Conservation (phyloP, 2,329 filamentous ascomycete species). For the Cephalotrichum gorgonifer region DNA sequence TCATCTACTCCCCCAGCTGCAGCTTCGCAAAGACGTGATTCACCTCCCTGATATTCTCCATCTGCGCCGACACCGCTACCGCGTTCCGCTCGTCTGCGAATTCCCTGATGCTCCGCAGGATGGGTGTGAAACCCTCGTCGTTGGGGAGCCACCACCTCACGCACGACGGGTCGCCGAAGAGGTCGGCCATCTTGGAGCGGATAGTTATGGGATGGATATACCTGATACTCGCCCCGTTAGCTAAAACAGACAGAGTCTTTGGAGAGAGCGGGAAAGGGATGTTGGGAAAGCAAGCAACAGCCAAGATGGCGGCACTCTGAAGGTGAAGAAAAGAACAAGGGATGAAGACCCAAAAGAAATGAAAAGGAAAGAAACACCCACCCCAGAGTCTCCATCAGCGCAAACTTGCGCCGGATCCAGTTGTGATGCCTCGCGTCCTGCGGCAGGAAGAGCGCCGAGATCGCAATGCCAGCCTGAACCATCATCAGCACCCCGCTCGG, state of each 20-base stretch:
- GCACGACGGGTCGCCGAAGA: constrained; percentile 63
- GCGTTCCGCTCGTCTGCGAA: constrained; percentile 72
- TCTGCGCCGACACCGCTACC: constrained; percentile 43
- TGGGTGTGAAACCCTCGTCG: constrained; percentile 61
- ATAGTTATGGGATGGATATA: constrained; percentile 74
- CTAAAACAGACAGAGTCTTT: too few relatives aligned
- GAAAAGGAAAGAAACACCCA: constrained; percentile 31
- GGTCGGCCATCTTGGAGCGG: constrained; percentile 62
- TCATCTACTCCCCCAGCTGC: constrained; percentile 13
- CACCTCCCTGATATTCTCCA: constrained; percentile 63
- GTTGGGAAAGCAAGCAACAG: too few relatives aligned
- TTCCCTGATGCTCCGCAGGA: constrained; percentile 66
- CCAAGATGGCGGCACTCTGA: too few relatives aligned
- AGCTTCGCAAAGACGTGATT: constrained; percentile 62
- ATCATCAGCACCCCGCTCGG: constrained; percentile 62
- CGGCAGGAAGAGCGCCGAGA: constrained; percentile 71
- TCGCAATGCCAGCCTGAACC: constrained; percentile 65
- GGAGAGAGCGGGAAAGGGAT: too few relatives aligned
- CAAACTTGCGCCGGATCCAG: constrained; percentile 75
- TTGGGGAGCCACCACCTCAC: constrained; percentile 85
- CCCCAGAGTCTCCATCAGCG: constrained; percentile 68
- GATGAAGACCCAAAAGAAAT: too few relatives aligned
- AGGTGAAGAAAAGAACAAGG: too few relatives aligned
- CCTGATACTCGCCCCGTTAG: constrained; percentile 24
- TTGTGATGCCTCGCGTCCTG: constrained; percentile 60